Base-by-base conservation (phyloP, 306 rosid genomes). In the Vicia villosa region DNA sequence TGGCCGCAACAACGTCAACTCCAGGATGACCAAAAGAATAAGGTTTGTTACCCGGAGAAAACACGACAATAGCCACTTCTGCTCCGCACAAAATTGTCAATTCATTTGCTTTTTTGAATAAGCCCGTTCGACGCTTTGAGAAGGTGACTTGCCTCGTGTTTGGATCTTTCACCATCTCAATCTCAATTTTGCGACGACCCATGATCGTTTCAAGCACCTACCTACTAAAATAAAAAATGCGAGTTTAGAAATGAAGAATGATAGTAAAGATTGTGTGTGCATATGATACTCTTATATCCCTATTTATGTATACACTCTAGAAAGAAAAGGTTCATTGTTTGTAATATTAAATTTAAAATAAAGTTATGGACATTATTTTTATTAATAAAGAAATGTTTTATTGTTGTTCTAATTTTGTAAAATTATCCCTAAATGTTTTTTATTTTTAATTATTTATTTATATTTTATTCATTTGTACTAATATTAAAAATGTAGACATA, bases 71-170 rank as follows among this genome's bases (percentile, higher is more conserved):
- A 15, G 70, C 70, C 0, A 66, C 57, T 46, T 65, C 70, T 3
- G 70, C 58, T 5, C 70, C 70, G 5, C 58, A 66, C 43, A 66
- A 26, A 6, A 66, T 46, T 0, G 70, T 46, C 1, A 66, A 46
- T 10, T 66, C 70, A 46, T 66, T 66, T 1, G 58, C 70, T 46
- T 66, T 66, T 4, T 66, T 66, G 43, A 66, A 66, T 66, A 66
- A 66, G 1, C 70, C 58, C 1, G 70, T 26, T 46, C 70, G 43
- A 5, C 70, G 70, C 28, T 66, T 66, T 5, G 70, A 66, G 57
- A 66, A 66, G 3, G 70, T 66, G 4, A 66, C 70, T 10, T 66
- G 70, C 0, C 70, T 66, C 0, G 70, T 66, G 70, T 66, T 66
- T 16, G 70, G 58, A 3, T 66, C 70, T 14, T 66, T 66, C 70